These are phyloP conservation scores for Trifolium fragiferum DNA, from an alignment of 306 rosid species.

Conservation along the genomic window DNA sequence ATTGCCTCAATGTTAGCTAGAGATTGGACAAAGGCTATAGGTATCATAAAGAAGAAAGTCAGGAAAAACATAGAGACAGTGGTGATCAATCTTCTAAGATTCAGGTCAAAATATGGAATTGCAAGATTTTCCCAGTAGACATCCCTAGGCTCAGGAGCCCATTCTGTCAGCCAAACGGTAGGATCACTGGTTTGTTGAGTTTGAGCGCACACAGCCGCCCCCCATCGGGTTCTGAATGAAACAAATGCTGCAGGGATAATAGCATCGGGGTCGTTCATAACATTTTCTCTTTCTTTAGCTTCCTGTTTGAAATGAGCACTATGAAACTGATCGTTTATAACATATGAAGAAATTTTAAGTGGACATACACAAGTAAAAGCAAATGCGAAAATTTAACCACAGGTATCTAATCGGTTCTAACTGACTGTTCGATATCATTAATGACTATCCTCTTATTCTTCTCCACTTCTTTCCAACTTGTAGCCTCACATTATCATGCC, in stretches of 20 bases:
- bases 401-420: slow-evolving; percentile 5
- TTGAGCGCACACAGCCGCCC: slow-evolving; percentile 95
- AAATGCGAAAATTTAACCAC: neutral
- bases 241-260: slow-evolving; percentile 91
- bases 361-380: slow-evolving; percentile 9
- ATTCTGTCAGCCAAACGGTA: slow-evolving; percentile 88
- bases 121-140: slow-evolving; percentile 87
- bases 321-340: slow-evolving; percentile 19
- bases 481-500: slow-evolving; percentile 5
- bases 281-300: slow-evolving; percentile 71
- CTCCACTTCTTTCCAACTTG: neutral
- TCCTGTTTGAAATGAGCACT: slow-evolving; percentile 64
- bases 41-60: slow-evolving; percentile 84
- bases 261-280: slow-evolving; percentile 62
- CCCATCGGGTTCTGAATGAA: slow-evolving; percentile 88
- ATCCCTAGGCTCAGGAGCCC: slow-evolving; percentile 97
- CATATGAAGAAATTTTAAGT: neutral
- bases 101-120: slow-evolving; percentile 80
- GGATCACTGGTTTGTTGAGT: slow-evolving; percentile 86
- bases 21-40: slow-evolving; percentile 90
- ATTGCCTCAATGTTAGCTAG: slow-evolving; percentile 87
- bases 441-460: slow-evolving; percentile 9
- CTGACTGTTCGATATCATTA: slow-evolving; percentile 10
- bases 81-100: slow-evolving; percentile 68
- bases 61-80: slow-evolving; percentile 61